Evolutionary conservation across 2,329 filamentous ascomycete genomes (phyloP), one percentile per base, ranked within the genome.

Genomic region (Hymenotorrendiella dingleyae): DNA sequence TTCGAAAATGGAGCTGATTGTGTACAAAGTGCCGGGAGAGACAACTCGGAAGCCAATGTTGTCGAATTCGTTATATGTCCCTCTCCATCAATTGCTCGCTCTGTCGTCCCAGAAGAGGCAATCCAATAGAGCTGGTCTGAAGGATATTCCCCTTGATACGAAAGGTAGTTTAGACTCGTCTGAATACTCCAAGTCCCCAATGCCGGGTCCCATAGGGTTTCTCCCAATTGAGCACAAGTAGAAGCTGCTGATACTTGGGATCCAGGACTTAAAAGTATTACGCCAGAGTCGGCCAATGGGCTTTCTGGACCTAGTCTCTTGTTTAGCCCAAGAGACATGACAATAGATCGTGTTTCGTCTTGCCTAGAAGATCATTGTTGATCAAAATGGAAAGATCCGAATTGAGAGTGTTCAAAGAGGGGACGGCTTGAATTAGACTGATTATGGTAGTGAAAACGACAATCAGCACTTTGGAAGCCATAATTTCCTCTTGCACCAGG

Each of bases 11-110:
- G 68, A 67, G 53, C 53, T n/a, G 49, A 49, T 45, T 74, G 71
- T 0, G 70, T 73, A 55, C 72, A 76, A 9, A 75, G 60, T 2
- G 71, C 65, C 4, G 72, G 71, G 4, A 73, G 58, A n/a, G 51
- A 33, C 9, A 61, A 52, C 22, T 51, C 45, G 14, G 50, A 42
- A 4, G 60, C 54, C 10, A 56, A 34, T 19, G 36, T 37, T n/a
- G 24, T 19, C 16, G 37, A 46, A 11, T 60, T 49, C 21, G 52
- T 50, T 29, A 67, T 64, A n/a, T 53, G 60, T 3, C 52, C 53
- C 8, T 43, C 21, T 4, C 45, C 40, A 40, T 51, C 33, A 14
- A 55, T 50, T 8, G 48, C 47, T 44, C 50, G 37, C 3, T 34
- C 27, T 16, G 27, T 33, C 19, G 42, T 34, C 1, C 23, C 16